Percentiles rank a stretch among this genome's conserved stretches.
phyloP scores from a whole-genome alignment of 768 basidiomycete genomes.

The Macrocybe gigantea region DNA sequence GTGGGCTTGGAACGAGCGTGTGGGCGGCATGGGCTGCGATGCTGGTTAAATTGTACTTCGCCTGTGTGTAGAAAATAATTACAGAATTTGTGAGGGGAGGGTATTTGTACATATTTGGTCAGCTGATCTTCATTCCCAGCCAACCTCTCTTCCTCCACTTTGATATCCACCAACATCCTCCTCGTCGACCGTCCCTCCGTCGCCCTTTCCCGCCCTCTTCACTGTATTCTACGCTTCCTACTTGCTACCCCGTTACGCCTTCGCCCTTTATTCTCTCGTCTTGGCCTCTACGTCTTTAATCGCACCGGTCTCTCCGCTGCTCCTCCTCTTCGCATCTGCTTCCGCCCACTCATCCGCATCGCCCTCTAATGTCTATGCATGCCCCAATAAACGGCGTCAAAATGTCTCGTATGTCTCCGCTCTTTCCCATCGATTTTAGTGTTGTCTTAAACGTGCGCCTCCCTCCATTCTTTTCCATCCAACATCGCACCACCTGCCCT shows the following conservation, averaged over 20 bases:
- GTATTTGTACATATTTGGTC: constrained; percentile 23
- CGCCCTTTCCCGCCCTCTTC: constrained; percentile 14
- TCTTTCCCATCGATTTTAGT: constrained; percentile 4
- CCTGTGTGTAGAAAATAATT: background rate
- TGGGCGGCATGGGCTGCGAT: no score
- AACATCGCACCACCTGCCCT: constrained; percentile 1
- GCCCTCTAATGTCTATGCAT: constrained; percentile 57
- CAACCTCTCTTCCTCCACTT: constrained; percentile 10
- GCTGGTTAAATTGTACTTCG: background rate
- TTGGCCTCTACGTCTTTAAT: constrained; percentile 11
- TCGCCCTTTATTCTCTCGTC: constrained; percentile 4
- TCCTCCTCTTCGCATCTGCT: constrained; percentile 8
- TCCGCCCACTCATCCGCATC: constrained; percentile 7
- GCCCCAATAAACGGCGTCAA: constrained; percentile 86
- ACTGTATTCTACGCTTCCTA: constrained; percentile 5
- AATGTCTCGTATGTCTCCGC: constrained; percentile 63
- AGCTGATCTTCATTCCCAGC: constrained; percentile 12
- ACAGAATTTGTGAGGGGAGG: background rate
- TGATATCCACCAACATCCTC: constrained; percentile 5
- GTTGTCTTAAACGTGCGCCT: constrained; percentile 22
- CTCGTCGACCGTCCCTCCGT: constrained; percentile 13
- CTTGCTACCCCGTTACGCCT: constrained; percentile 2
- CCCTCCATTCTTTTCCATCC: constrained; percentile 18
- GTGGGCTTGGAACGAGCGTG: no score
- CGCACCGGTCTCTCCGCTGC: constrained; percentile 6